These are phyloP conservation scores for Biscogniauxia mediterranea DNA, from an alignment of 2,329 filamentous ascomycete genomes.

Conservation along the genomic window DNA sequence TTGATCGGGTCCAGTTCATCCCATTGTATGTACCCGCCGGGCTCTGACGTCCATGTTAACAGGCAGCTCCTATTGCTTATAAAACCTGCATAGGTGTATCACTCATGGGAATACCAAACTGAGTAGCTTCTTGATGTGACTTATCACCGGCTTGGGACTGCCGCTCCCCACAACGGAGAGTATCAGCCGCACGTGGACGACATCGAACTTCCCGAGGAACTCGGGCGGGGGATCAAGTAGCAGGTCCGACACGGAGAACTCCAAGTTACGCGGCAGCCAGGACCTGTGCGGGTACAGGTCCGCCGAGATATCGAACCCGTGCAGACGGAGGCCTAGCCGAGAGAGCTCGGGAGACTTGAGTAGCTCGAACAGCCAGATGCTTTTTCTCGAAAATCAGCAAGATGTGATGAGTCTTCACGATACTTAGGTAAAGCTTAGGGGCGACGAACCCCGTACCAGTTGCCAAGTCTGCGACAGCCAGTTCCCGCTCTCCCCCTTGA, in stretches of 20 bases:
- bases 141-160: constrained; percentile 11
- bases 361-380: constrained; percentile 14
- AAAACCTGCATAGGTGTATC: background rate
- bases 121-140: constrained; percentile 13
- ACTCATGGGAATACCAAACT: constrained; percentile 4
- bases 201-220: constrained; percentile 12
- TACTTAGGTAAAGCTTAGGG: background rate
- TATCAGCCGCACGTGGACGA: constrained; percentile 13
- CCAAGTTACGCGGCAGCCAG: constrained; percentile 11
- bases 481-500: background rate
- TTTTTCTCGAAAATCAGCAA: too few relatives aligned
- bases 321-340: constrained; percentile 7
- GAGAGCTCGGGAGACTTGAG: constrained; percentile 9
- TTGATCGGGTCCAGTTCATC: constrained; percentile 13
- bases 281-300: constrained; percentile 9
- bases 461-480: constrained; percentile 10
- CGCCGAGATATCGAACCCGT: constrained; percentile 15
- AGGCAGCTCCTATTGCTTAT: background rate
- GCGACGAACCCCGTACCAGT: constrained; percentile 12
- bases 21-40: constrained; percentile 16
- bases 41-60: constrained; percentile 1
- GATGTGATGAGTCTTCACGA: background rate
- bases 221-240: constrained; percentile 7
- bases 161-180: constrained; percentile 8
- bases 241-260: constrained; percentile 7